Conservation (phyloP, 2,329 filamentous ascomycete genomes). For the Hymenoscyphus fructigenus region DNA sequence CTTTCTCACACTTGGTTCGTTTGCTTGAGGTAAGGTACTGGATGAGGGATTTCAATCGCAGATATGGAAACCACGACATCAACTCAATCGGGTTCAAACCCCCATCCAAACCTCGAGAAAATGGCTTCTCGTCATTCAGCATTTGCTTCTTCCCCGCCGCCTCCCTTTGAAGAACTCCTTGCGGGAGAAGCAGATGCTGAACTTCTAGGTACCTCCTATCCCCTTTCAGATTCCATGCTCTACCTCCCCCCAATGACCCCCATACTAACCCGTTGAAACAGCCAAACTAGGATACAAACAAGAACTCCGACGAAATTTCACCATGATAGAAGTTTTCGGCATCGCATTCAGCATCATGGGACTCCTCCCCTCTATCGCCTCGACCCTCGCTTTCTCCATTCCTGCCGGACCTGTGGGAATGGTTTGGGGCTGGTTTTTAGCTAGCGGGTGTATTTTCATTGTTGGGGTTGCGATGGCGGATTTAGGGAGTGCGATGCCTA, state of each 20-base stretch:
- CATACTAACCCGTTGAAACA: slow-evolving; percentile 6
- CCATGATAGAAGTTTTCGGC: slow-evolving; percentile 61
- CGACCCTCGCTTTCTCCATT: slow-evolving; percentile 57
- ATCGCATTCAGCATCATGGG: slow-evolving; percentile 62
- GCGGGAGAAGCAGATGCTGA: slow-evolving; percentile 36
- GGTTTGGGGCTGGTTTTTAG: slow-evolving; percentile 63
- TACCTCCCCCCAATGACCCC: not conserved
- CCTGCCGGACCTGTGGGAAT: slow-evolving; percentile 60
- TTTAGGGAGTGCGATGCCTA: slow-evolving; percentile 56
- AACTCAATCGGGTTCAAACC: not conserved
- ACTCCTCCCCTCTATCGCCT: slow-evolving; percentile 58
- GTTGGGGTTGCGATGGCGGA: slow-evolving; percentile 60
- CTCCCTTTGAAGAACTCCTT: slow-evolving; percentile 18
- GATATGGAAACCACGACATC: slow-evolving; percentile 14
- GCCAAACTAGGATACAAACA: slow-evolving; percentile 47
- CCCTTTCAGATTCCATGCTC: not conserved
- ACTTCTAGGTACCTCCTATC: slow-evolving; percentile 31
- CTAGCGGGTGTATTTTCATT: slow-evolving; percentile 56
- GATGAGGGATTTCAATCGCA: not conserved
- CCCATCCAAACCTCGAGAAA: slow-evolving; percentile 28
- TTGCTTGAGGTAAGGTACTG: not conserved
- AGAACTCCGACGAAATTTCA: slow-evolving; percentile 60
- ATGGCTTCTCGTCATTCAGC: slow-evolving; percentile 21
- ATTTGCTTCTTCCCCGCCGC: slow-evolving; percentile 18
- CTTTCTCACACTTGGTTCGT: not conserved